Percentiles rank a stretch among this genome's conserved stretches.
These are phyloP conservation scores for Circinella minor DNA, from an alignment of 371 early-diverging fungal species.

Conservation along the genomic window DNA sequence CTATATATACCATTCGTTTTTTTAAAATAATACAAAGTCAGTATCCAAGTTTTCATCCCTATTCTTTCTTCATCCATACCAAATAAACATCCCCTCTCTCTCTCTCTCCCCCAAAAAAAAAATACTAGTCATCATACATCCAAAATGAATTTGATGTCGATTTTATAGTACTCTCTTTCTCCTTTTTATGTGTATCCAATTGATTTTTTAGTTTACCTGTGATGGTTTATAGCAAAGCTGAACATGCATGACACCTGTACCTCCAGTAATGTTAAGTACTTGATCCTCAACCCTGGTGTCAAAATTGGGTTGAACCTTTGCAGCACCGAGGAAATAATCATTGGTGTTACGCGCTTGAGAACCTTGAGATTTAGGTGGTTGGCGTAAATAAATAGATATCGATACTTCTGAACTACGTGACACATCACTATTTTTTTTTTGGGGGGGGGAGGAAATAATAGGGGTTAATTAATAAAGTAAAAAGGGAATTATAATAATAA, in stretches of 20 bases:
- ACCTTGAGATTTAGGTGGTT: conserved; percentile 47
- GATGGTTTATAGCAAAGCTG: conserved; percentile 75
- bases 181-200: too few species aligned
- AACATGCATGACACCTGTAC: conserved; percentile 70
- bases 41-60: too few species aligned
- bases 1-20: conserved; percentile 22
- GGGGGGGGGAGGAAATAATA: not conserved
- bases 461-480: not conserved
- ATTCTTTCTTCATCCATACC: too few species aligned
- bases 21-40: too few species aligned
- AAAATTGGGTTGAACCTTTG: conserved; percentile 73
- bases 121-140: too few species aligned
- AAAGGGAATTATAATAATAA: too few species aligned
- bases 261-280: conserved; percentile 45
- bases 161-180: not conserved
- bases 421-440: conserved; percentile 76
- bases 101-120: too few species aligned
- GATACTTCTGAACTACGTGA: conserved; percentile 83
- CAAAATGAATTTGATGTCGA: not conserved
- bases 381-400: conserved; percentile 85
- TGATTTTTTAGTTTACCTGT: conserved; percentile 41
- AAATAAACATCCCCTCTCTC: too few species aligned
- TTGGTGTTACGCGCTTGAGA: conserved; percentile 46
- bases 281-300: conserved; percentile 51
- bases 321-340: conserved; percentile 74